phyloP scores from a whole-genome alignment of 176 grass and related monocot genomes.

The Musa acuminata region DNA sequence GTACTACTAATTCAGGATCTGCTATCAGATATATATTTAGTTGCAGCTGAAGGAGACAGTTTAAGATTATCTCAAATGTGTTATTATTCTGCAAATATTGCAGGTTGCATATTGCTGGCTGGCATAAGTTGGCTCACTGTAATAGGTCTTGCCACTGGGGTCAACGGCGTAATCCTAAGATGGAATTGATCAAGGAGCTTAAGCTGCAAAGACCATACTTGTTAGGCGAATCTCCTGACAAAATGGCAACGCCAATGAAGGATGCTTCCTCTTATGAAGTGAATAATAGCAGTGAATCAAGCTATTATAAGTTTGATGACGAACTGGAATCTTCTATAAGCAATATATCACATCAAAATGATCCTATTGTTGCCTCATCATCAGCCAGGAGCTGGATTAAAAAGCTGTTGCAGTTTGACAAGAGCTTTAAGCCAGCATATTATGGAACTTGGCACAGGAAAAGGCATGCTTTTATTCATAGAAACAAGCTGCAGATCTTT shows the following conservation, averaged over 20 bases:
- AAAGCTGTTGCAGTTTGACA: conserved; percentile 93
- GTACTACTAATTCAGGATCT: no score
- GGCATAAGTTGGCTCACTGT: conserved; percentile 50
- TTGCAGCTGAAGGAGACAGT: no score
- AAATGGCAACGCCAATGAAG: conserved; percentile 30
- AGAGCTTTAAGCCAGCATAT: conserved; percentile 89
- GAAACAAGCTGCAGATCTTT: conserved; percentile 7
- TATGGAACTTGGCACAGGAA: conserved; percentile 85
- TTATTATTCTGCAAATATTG: neutral
- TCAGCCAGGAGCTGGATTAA: conserved; percentile 27
- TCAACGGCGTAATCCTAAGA: conserved; percentile 59
- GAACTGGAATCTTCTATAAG: conserved; percentile 37
- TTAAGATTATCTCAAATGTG: no score
- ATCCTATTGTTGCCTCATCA: conserved; percentile 17
- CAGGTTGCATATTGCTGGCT: conserved; percentile 59
- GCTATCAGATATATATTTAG: no score
- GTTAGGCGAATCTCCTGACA: conserved; percentile 35
- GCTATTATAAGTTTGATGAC: conserved; percentile 48
- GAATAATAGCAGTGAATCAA: conserved; percentile 26
- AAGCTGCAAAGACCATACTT: conserved; percentile 59
- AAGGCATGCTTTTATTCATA: conserved; percentile 34
- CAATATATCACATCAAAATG: conserved; percentile 21
- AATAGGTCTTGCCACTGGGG: conserved; percentile 65
- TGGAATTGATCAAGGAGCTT: conserved; percentile 62
- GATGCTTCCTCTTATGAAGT: conserved; percentile 20